These are phyloP conservation scores for Penicillium argentinense DNA, from an alignment of 495 filamentous ascomycete genomes.

Conservation along the genomic window DNA sequence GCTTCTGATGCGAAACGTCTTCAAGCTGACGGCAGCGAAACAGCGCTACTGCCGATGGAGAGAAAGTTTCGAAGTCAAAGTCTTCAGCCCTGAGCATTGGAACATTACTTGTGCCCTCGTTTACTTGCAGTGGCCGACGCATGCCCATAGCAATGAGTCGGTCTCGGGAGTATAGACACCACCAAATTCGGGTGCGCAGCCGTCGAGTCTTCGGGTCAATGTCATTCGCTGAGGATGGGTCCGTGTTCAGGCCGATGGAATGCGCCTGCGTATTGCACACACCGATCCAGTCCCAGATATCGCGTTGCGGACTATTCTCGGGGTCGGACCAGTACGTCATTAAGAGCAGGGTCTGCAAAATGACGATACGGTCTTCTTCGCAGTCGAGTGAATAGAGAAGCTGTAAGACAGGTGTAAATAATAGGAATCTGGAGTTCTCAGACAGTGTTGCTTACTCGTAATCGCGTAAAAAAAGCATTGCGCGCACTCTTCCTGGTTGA, in stretches of 20 bases:
- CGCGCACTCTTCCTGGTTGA: slow-evolving; percentile 68
- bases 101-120: slow-evolving; percentile 81
- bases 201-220: slow-evolving; percentile 59
- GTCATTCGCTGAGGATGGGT: slow-evolving; percentile 63
- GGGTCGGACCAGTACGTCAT: slow-evolving; percentile 86
- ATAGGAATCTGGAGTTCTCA: neutral
- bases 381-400: slow-evolving; percentile 80
- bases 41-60: slow-evolving; percentile 41
- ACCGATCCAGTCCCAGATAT: slow-evolving; percentile 89
- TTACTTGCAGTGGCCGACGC: slow-evolving; percentile 80
- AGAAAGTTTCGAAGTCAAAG: slow-evolving; percentile 69
- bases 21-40: slow-evolving; percentile 42
- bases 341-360: slow-evolving; percentile 75
- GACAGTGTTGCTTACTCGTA: slow-evolving; percentile 54
- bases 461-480: slow-evolving; percentile 71
- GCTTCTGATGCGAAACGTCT: slow-evolving; percentile 55
- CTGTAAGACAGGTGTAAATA: slow-evolving; percentile 27
- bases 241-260: slow-evolving; percentile 76
- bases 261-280: slow-evolving; percentile 77
- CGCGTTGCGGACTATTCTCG: slow-evolving; percentile 60
- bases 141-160: slow-evolving; percentile 82
- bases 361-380: slow-evolving; percentile 74
- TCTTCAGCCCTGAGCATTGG: slow-evolving; percentile 77
- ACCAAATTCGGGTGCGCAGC: slow-evolving; percentile 83
- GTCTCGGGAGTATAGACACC: slow-evolving; percentile 89